A percentile compares a stretch with the other conserved stretches of the same genome.
These are phyloP conservation scores for Apiospora hydei DNA, from an alignment of 2,329 filamentous ascomycete genomes.

Conservation along the genomic window DNA sequence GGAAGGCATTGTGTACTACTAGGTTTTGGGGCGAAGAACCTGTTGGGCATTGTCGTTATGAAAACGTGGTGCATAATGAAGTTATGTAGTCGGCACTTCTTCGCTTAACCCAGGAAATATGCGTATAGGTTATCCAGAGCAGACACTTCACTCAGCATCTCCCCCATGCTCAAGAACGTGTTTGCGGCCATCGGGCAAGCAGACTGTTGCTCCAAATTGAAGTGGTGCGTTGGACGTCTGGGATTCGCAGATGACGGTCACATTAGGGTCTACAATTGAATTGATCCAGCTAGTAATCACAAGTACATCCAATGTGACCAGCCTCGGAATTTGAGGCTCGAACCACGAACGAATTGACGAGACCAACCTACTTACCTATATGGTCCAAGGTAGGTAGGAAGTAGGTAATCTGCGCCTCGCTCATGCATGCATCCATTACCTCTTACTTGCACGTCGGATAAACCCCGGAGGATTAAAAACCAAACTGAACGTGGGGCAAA, in stretches of 20 bases:
- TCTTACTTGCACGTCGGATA: background rate
- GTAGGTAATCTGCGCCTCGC: background rate
- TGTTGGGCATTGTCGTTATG: background rate
- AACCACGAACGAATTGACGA: too few relatives aligned
- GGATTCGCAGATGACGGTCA: too few relatives aligned
- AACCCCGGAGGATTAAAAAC: background rate
- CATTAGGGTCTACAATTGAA: too few relatives aligned
- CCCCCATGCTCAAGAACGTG: too few relatives aligned
- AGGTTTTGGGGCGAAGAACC: background rate
- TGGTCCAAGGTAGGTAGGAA: too few relatives aligned
- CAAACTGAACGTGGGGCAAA: constrained; percentile 3
- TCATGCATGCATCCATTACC: background rate
- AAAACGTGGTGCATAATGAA: background rate
- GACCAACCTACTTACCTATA: too few relatives aligned
- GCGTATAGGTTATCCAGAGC: background rate
- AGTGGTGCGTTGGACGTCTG: too few relatives aligned
- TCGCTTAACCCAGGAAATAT: background rate
- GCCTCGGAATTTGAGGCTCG: too few relatives aligned
- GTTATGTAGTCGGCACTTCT: background rate
- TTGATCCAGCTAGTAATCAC: too few relatives aligned
- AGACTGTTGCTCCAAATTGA: too few relatives aligned
- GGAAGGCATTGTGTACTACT: constrained; percentile 57
- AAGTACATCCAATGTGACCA: too few relatives aligned
- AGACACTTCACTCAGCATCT: background rate
- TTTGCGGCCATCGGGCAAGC: too few relatives aligned